Conservation (phyloP, 495 filamentous ascomycete species). For the Chaetomidium leptoderma region DNA sequence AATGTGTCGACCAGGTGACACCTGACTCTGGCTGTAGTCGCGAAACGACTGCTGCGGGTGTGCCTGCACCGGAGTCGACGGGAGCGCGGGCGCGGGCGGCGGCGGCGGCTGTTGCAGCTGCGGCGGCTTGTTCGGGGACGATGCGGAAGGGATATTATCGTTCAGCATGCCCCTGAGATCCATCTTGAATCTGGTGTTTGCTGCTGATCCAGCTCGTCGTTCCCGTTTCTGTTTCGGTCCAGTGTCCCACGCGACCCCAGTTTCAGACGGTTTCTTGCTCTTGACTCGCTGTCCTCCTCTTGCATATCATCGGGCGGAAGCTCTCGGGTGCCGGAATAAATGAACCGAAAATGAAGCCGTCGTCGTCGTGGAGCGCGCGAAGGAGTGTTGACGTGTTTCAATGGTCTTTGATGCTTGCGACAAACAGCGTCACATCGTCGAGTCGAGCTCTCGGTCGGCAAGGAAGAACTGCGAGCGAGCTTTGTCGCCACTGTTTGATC, state of each 20-base stretch:
- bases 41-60: slow-evolving; percentile 42
- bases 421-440: slow-evolving; percentile 31
- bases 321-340: neutral
- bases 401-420: slow-evolving; percentile 2
- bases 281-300: slow-evolving; percentile 11
- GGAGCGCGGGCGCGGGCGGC: slow-evolving; percentile 34
- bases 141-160: slow-evolving; percentile 33
- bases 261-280: slow-evolving; percentile 1
- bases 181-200: slow-evolving; percentile 36
- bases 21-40: slow-evolving; percentile 43
- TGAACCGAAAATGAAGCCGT: neutral
- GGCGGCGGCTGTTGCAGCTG: slow-evolving; percentile 25
- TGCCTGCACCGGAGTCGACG: slow-evolving; percentile 47
- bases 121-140: slow-evolving; percentile 25
- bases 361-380: slow-evolving; percentile 6
- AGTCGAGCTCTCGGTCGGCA: slow-evolving; percentile 21
- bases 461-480: slow-evolving; percentile 9
- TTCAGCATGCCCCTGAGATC: slow-evolving; percentile 56
- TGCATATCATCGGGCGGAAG: slow-evolving; percentile 18
- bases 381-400: slow-evolving; percentile 9
- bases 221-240: neutral
- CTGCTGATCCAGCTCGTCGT: neutral
- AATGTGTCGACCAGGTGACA: slow-evolving; percentile 38
- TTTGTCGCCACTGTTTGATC: slow-evolving; percentile 18
- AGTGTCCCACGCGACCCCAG: slow-evolving; percentile 10